Evolutionary conservation across 139 green algal species (phyloP), one percentile per base, ranked within the genome.

Genomic region (Chlorella ohadii): DNA sequence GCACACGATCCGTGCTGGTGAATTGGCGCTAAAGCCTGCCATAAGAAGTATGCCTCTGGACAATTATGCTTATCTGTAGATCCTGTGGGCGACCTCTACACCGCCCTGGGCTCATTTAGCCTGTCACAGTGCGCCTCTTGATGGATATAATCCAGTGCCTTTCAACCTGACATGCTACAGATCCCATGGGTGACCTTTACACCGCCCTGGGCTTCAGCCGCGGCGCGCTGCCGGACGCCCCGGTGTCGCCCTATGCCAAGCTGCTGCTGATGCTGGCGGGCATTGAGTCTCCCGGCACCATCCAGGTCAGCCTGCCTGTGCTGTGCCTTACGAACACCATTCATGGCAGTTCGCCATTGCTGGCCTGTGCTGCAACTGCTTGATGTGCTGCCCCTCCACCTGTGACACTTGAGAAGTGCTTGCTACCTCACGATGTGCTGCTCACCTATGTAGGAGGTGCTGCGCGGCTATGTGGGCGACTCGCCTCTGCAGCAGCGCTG

Each of bases 401-500:
- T n/a, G n/a, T n/a, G n/a, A n/a, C n/a, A n/a, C n/a, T n/a, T n/a
- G n/a, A n/a, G n/a, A n/a, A n/a, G n/a, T n/a, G n/a, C n/a, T n/a
- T n/a, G n/a, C n/a, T n/a, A n/a, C n/a, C n/a, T n/a, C n/a, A n/a
- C n/a, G n/a, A n/a, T n/a, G n/a, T n/a, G n/a, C n/a, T 23, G 23
- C 67, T 55, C 9, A 6, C 44, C 44, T 9, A 51, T 51, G 44
- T 51, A 77, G 64, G 61, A 96, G 90, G 94, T 97, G 12, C 34
- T 96, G 25, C 83, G 94, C 7, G 94, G 94, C n/a, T 98, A 97
- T 81, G 28, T 94, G 0, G 94, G 94, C 44, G 94, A 98, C 87
- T n/a, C n/a, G n/a, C n/a, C n/a, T n/a, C n/a, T n/a, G n/a, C n/a
- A n/a, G n/a, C n/a, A n/a, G n/a, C n/a, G n/a, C n/a, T n/a, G n/a